A percentile compares a stretch with the other conserved stretches of the same genome.
Evolutionary conservation across 1,284 basidiomycete species (phyloP).

Genomic region (Ceratobasidium sp.): DNA sequence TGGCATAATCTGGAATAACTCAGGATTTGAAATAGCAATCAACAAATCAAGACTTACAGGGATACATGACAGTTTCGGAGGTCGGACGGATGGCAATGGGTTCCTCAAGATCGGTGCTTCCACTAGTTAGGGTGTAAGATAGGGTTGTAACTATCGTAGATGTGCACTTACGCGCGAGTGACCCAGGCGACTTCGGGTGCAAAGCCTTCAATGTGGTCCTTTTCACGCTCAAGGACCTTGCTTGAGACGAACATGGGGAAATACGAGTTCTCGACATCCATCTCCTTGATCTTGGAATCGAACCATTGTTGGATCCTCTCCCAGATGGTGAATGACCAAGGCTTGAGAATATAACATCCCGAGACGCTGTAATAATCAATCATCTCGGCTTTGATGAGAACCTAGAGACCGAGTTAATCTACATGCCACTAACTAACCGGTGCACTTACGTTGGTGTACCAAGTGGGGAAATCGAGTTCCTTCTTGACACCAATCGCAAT

Average conservation of each 20-base stretch:
- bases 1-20: conserved; percentile 72
- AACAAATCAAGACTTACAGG: conserved; percentile 62
- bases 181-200: conserved; percentile 99
- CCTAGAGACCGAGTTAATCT: conserved; percentile 57
- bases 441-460: conserved; percentile 85
- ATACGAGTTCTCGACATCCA: conserved; percentile 96
- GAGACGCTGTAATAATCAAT: conserved; percentile 98
- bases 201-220: conserved; percentile 99
- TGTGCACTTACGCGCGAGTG: conserved; percentile 75
- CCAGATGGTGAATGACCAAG: conserved; percentile 98
- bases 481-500: conserved; percentile 94
- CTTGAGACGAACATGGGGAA: conserved; percentile 99
- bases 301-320: conserved; percentile 96
- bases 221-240: conserved; percentile 93
- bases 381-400: conserved; percentile 98
- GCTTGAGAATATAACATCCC: conserved; percentile 98
- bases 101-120: conserved; percentile 91
- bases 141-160: neutral
- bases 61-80: conserved; percentile 98
- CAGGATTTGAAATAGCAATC: neutral
- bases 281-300: conserved; percentile 87
- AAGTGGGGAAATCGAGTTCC: conserved; percentile 88
- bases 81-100: conserved; percentile 98
- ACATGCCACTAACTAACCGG: neutral
- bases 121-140: conserved; percentile 56